phyloP scores from a whole-genome alignment of 2,329 filamentous ascomycete genomes.

The Didymella glomerata region DNA sequence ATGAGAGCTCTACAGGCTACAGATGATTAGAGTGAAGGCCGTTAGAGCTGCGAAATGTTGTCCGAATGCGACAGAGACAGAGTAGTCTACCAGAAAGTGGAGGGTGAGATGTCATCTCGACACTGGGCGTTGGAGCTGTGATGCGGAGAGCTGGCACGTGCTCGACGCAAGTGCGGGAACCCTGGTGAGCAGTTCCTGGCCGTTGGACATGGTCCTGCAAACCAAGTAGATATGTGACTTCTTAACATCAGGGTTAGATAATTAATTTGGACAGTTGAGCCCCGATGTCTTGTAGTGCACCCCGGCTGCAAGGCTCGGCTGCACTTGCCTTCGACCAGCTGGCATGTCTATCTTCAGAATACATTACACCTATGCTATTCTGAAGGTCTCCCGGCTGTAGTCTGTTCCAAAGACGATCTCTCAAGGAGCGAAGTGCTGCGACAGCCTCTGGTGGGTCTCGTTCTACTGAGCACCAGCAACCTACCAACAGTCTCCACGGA shows the following conservation, averaged over 20 bases:
- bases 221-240: neutral
- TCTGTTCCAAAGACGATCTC: neutral
- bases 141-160: constrained; percentile 34
- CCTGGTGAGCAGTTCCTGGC: constrained; percentile 2
- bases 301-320: neutral
- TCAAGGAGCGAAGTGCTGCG: neutral
- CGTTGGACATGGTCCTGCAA: neutral
- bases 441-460: neutral
- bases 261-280: neutral
- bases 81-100: constrained; percentile 8
- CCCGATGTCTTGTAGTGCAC: neutral
- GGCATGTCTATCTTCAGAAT: neutral
- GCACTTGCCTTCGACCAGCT: neutral
- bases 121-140: constrained; percentile 21
- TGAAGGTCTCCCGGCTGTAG: neutral
- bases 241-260: neutral
- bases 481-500: neutral
- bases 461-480: neutral
- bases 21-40: neutral
- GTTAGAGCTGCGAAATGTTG: neutral
- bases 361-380: neutral
- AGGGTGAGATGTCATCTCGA: constrained; percentile 18
- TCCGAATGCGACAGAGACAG: neutral
- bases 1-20: constrained; percentile 1
- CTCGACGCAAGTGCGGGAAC: constrained; percentile 13